Evolutionary conservation across 768 basidiomycete species (phyloP).

Genomic region (Boletus speciosus): DNA sequence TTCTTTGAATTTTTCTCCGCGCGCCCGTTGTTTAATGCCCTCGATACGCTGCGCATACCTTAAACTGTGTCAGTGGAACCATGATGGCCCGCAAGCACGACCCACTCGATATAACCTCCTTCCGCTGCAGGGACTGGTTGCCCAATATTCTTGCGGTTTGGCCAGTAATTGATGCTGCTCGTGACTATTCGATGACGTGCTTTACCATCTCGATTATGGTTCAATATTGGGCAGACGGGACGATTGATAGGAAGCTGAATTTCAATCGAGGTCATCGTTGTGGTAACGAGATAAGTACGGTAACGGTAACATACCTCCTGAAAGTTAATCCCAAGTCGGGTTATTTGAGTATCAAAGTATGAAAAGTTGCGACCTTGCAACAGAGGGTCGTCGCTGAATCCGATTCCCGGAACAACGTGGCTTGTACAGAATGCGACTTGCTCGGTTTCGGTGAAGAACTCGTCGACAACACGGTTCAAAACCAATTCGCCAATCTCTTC

Average conservation of each 20-base stretch:
- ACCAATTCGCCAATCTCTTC: constrained; percentile 74
- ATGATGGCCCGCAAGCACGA: background rate
- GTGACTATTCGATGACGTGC: constrained; percentile 55
- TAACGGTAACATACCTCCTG: constrained; percentile 43
- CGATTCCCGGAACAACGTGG: constrained; percentile 58
- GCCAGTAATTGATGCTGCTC: constrained; percentile 73
- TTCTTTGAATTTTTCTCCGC: constrained; percentile 75
- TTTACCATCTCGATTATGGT: constrained; percentile 62
- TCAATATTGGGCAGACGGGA: constrained; percentile 72
- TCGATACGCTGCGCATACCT: constrained; percentile 49
- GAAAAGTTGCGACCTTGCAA: constrained; percentile 85
- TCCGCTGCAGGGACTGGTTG: constrained; percentile 45
- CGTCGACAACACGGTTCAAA: constrained; percentile 58
- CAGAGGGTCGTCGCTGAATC: constrained; percentile 73
- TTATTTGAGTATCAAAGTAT: constrained; percentile 83
- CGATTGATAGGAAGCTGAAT: constrained; percentile 76
- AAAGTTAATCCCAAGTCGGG: constrained; percentile 79
- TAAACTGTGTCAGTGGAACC: constrained; percentile 7
- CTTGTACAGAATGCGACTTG: constrained; percentile 85
- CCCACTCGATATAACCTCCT: constrained; percentile 61
- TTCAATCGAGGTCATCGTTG: background rate
- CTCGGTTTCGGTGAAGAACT: constrained; percentile 85
- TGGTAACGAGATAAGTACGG: background rate
- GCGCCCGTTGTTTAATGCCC: constrained; percentile 57
- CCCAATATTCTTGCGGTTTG: constrained; percentile 60